A percentile compares a stretch with the other conserved stretches of the same genome.
These are phyloP conservation scores for Amesomyces nigricolor DNA, from an alignment of 2,329 filamentous ascomycete genomes.

Conservation along the genomic window DNA sequence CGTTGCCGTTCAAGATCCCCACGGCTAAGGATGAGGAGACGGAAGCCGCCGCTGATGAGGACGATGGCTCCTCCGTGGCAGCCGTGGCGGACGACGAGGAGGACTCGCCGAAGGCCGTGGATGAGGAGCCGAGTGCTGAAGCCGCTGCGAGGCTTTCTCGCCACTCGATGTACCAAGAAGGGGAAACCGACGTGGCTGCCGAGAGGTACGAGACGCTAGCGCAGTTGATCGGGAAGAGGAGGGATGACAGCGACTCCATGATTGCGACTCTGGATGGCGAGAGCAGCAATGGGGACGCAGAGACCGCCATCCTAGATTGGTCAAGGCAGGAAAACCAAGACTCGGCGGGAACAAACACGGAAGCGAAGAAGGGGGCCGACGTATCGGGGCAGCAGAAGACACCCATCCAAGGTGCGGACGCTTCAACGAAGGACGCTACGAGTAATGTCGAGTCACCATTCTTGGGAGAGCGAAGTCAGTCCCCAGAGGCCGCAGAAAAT, in stretches of 20 bases:
- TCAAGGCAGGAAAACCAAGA: conserved; percentile 13
- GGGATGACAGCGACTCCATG: conserved; percentile 47
- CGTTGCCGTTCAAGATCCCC: conserved; percentile 61
- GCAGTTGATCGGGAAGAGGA: conserved; percentile 29
- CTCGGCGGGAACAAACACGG: neutral
- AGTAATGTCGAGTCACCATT: neutral
- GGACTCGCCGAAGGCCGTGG: neutral
- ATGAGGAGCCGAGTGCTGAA: neutral
- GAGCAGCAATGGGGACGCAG: conserved; percentile 36
- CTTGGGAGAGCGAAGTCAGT: neutral
- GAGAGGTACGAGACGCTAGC: conserved; percentile 42
- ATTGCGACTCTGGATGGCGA: conserved; percentile 53
- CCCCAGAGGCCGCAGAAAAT: neutral
- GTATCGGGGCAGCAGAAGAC: neutral
- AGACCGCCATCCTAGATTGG: conserved; percentile 21
- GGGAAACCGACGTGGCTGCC: conserved; percentile 30
- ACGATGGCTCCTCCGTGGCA: conserved; percentile 60
- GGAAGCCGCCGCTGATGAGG: conserved; percentile 49
- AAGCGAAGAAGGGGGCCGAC: neutral
- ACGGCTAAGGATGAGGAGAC: conserved; percentile 43
- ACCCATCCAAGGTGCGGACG: neutral
- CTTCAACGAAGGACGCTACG: neutral
- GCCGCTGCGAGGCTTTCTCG: conserved; percentile 36
- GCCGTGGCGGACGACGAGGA: conserved; percentile 60
- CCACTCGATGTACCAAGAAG: conserved; percentile 27